phyloP scores from a whole-genome alignment of 2,329 filamentous ascomycete genomes.

The Escovopsis weberi region DNA sequence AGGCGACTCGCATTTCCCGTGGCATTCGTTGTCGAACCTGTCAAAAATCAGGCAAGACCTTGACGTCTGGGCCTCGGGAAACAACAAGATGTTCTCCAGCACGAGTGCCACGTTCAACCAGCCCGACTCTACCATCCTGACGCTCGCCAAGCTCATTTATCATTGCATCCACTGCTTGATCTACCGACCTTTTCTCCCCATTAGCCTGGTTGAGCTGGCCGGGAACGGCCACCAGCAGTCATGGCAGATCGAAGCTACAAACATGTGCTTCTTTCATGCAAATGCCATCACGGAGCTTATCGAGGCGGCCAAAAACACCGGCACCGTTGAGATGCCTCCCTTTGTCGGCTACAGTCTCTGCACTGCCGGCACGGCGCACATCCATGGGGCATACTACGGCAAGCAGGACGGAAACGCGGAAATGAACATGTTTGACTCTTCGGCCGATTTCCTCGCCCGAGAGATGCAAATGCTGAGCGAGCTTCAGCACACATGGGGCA shows the following conservation, averaged over 20 bases:
- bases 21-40: conserved; percentile 73
- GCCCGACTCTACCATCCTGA: conserved; percentile 60
- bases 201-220: conserved; percentile 67
- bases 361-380: conserved; percentile 76
- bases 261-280: conserved; percentile 72
- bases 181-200: conserved; percentile 74
- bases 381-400: conserved; percentile 72
- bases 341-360: conserved; percentile 80
- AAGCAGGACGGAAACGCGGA: conserved; percentile 31
- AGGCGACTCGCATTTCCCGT: conserved; percentile 80
- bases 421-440: conserved; percentile 48
- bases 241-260: conserved; percentile 85
- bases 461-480: conserved; percentile 72
- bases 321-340: conserved; percentile 68
- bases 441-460: conserved; percentile 55
- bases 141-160: conserved; percentile 76
- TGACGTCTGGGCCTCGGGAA: conserved; percentile 72
- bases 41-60: conserved; percentile 78
- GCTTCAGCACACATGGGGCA: conserved; percentile 60
- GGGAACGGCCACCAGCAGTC: conserved; percentile 74
- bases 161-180: conserved; percentile 78
- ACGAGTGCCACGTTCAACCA: conserved; percentile 64
- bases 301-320: conserved; percentile 60
- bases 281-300: conserved; percentile 77
- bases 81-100: conserved; percentile 64